Evolutionary conservation across 2,329 filamentous ascomycete genomes (phyloP).

Genomic region (Colletotrichum salicis): DNA sequence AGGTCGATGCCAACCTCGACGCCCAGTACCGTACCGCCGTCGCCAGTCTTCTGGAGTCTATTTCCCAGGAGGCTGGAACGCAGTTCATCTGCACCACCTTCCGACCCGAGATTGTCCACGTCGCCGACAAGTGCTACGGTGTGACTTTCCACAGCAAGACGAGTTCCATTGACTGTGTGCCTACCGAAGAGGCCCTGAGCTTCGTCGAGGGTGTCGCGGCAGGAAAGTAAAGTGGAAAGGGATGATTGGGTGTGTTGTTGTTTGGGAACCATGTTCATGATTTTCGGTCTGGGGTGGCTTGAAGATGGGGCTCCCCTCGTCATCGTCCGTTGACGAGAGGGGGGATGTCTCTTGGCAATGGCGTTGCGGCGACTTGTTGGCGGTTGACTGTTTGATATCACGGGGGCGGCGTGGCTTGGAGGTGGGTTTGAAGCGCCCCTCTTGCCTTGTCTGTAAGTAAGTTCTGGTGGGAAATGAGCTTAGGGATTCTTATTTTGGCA

Average conservation of each 20-base stretch:
- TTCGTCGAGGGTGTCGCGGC: slow-evolving; percentile 87
- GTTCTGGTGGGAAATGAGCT: slow-evolving; percentile 14
- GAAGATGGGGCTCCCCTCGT: slow-evolving; percentile 1
- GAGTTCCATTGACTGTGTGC: slow-evolving; percentile 91
- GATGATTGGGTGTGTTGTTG: neutral
- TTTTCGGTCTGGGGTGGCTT: slow-evolving; percentile 2
- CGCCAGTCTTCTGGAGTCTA: slow-evolving; percentile 85
- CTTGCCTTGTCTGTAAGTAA: neutral
- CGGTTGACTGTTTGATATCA: slow-evolving; percentile 33
- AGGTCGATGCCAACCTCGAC: slow-evolving; percentile 98
- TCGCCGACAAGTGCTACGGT: slow-evolving; percentile 97
- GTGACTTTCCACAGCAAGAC: slow-evolving; percentile 95
- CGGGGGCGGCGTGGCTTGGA: slow-evolving; percentile 8
- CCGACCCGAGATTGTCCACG: slow-evolving; percentile 92
- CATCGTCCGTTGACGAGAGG: neutral
- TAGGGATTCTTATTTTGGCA: slow-evolving; percentile 2
- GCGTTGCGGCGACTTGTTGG: slow-evolving; percentile 35
- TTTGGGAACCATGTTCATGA: slow-evolving; percentile 6
- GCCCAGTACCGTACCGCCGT: slow-evolving; percentile 98
- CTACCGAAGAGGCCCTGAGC: slow-evolving; percentile 84
- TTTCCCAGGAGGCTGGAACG: slow-evolving; percentile 72
- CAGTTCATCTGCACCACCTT: slow-evolving; percentile 99
- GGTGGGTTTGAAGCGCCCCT: neutral
- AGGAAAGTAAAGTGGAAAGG: slow-evolving; percentile 18
- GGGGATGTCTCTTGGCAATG: slow-evolving; percentile 21